A percentile compares a stretch with the other conserved stretches of the same genome.
Evolutionary conservation across 192 early-diverging fungal genomes (phyloP).

Genomic region (Gonapodya sp.): DNA sequence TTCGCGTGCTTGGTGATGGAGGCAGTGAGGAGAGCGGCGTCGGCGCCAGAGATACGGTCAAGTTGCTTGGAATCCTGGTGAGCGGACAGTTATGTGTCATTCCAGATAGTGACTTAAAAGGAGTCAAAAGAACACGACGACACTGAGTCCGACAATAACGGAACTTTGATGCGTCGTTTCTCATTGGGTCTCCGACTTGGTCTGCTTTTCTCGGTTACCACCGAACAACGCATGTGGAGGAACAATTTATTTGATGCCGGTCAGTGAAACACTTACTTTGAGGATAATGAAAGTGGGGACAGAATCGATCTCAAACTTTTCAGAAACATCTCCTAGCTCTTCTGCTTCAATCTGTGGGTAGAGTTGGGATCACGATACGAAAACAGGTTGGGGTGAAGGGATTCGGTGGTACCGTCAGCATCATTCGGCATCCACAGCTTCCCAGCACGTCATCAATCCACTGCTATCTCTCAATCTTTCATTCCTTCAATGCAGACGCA

Average conservation of each 20-base stretch:
- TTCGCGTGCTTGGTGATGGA: constrained; percentile 58
- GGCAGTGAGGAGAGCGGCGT: constrained; percentile 67
- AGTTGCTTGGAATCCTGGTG: constrained; percentile 49
- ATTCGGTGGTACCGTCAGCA: not conserved
- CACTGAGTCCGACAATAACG: too few species aligned
- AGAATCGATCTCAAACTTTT: constrained; percentile 77
- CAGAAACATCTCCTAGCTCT: constrained; percentile 76
- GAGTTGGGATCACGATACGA: not conserved
- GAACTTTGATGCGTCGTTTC: too few species aligned
- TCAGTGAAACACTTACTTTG: too few species aligned
- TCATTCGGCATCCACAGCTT: not conserved
- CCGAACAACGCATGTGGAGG: not conserved
- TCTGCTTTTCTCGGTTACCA: too few species aligned
- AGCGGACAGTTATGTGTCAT: not conserved
- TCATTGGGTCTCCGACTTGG: too few species aligned
- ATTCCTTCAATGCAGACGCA: constrained; percentile 18
- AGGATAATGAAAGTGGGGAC: constrained; percentile 86
- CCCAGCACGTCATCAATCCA: too few species aligned
- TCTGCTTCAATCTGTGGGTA: constrained; percentile 69
- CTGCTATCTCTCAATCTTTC: not conserved
- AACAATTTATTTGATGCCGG: too few species aligned
- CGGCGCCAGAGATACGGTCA: constrained; percentile 80
- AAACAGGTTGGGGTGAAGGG: not conserved
- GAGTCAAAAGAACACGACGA: not conserved
- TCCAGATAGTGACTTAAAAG: constrained; percentile 1